These are phyloP conservation scores for Grigorovia jiainica DNA, from an alignment of 805 yeast species.

Conservation along the genomic window DNA sequence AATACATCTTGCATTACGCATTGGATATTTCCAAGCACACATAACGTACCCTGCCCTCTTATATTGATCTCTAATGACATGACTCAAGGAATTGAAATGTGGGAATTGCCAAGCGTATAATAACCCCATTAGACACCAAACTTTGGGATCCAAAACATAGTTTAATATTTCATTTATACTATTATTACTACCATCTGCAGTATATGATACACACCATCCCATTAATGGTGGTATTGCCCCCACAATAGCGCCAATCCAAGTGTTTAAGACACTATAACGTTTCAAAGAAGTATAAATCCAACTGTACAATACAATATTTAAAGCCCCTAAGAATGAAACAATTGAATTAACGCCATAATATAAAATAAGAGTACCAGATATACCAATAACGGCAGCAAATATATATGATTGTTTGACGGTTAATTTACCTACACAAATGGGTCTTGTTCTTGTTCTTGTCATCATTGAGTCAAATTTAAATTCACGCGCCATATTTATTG, in stretches of 20 bases:
- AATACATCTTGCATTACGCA: constrained; percentile 86
- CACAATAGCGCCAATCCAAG: constrained; percentile 99
- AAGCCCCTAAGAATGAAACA: constrained; percentile 71
- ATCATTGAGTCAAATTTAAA: constrained; percentile 80
- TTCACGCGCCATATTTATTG: constrained; percentile 95
- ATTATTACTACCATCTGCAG: constrained; percentile 70
- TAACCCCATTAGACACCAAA: constrained; percentile 86
- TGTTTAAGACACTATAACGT: constrained; percentile 73
- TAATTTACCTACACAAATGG: constrained; percentile 77
- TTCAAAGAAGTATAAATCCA: constrained; percentile 90
- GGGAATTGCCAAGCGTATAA: constrained; percentile 98
- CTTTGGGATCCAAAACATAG: constrained; percentile 67
- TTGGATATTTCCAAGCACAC: constrained; percentile 91
- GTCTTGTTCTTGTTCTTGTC: constrained; percentile 82
- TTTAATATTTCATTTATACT: neutral
- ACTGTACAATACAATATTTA: constrained; percentile 74
- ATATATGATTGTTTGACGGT: constrained; percentile 66
- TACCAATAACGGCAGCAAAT: constrained; percentile 71
- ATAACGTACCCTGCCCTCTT: constrained; percentile 92
- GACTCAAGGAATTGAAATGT: constrained; percentile 88
- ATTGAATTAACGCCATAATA: constrained; percentile 77
- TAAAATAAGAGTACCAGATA: constrained; percentile 57
- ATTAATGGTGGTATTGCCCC: constrained; percentile 97
- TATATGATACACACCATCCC: constrained; percentile 72
- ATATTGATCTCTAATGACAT: constrained; percentile 80